Conservation (phyloP, 768 basidiomycete species). For the Lactarius akahatsu region DNA sequence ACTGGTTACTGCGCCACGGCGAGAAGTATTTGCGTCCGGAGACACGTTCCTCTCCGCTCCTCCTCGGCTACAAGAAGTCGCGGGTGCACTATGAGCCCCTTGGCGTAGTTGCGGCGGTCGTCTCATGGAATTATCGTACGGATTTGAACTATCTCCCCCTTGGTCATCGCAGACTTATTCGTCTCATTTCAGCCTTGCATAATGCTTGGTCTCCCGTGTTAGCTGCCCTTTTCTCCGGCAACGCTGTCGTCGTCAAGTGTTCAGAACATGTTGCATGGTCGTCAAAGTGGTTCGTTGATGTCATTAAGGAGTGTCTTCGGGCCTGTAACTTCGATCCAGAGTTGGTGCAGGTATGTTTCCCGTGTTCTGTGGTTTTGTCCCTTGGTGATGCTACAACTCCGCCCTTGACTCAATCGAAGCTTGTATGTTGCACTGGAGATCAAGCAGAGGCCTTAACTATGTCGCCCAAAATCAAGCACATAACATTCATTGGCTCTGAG, state of each 20-base stretch:
- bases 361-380: not conserved
- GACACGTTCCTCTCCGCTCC: constrained; percentile 60
- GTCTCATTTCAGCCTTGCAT: constrained; percentile 68
- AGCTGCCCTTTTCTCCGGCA: constrained; percentile 87
- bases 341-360: constrained; percentile 68
- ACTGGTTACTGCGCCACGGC: constrained; percentile 87
- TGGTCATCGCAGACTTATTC: constrained; percentile 10
- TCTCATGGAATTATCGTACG: constrained; percentile 94
- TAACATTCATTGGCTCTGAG: constrained; percentile 91
- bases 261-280: constrained; percentile 94
- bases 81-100: constrained; percentile 86
- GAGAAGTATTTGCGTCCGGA: constrained; percentile 75
- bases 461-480: constrained; percentile 82
- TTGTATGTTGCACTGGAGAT: constrained; percentile 87
- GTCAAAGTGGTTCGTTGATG: constrained; percentile 76
- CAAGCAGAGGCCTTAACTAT: constrained; percentile 79
- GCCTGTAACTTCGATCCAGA: constrained; percentile 82
- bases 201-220: constrained; percentile 94
- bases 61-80: constrained; percentile 75
- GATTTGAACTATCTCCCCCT: constrained; percentile 12
- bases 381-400: not conserved
- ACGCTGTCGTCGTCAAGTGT: constrained; percentile 87
- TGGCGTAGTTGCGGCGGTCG: constrained; percentile 89
- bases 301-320: constrained; percentile 70
- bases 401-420: constrained; percentile 38